These are phyloP conservation scores for Fusarium pininemorale DNA, from an alignment of 2,329 filamentous ascomycete genomes.

Conservation along the genomic window DNA sequence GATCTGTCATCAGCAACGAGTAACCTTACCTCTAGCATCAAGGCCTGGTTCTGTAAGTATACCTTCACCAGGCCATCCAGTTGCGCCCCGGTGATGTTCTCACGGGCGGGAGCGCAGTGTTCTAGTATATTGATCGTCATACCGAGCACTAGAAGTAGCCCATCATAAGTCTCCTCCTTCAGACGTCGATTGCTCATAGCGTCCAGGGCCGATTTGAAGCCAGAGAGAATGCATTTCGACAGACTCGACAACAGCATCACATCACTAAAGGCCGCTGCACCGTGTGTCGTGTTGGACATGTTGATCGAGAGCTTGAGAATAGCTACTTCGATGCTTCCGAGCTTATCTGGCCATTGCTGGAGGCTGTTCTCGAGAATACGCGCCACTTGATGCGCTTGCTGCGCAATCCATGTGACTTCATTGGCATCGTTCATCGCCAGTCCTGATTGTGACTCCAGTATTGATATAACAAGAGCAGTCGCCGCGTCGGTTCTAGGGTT, in stretches of 20 bases:
- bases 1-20: background rate
- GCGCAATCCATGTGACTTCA: slow-evolving; percentile 35
- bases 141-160: slow-evolving; percentile 80
- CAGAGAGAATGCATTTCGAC: slow-evolving; percentile 59
- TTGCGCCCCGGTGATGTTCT: slow-evolving; percentile 49
- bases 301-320: slow-evolving; percentile 76
- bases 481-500: slow-evolving; percentile 45
- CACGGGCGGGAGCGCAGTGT: slow-evolving; percentile 71
- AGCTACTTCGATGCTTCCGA: slow-evolving; percentile 41
- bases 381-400: slow-evolving; percentile 44
- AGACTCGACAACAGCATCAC: slow-evolving; percentile 62
- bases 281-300: slow-evolving; percentile 82
- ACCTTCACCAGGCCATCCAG: slow-evolving; percentile 69
- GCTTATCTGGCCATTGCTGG: slow-evolving; percentile 44
- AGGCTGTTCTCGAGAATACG: slow-evolving; percentile 45
- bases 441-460: slow-evolving; percentile 49
- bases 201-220: slow-evolving; percentile 59
- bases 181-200: slow-evolving; percentile 61
- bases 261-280: slow-evolving; percentile 76
- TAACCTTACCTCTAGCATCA: slow-evolving; percentile 71
- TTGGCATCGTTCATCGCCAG: slow-evolving; percentile 35
- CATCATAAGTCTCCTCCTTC: slow-evolving; percentile 66
- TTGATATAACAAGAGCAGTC: slow-evolving; percentile 55
- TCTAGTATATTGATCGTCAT: slow-evolving; percentile 90
- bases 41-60: slow-evolving; percentile 74